A percentile compares a stretch with the other conserved stretches of the same genome.
These are phyloP conservation scores for Cucumis melo DNA, from an alignment of 306 rosid genomes.

Conservation along the genomic window DNA sequence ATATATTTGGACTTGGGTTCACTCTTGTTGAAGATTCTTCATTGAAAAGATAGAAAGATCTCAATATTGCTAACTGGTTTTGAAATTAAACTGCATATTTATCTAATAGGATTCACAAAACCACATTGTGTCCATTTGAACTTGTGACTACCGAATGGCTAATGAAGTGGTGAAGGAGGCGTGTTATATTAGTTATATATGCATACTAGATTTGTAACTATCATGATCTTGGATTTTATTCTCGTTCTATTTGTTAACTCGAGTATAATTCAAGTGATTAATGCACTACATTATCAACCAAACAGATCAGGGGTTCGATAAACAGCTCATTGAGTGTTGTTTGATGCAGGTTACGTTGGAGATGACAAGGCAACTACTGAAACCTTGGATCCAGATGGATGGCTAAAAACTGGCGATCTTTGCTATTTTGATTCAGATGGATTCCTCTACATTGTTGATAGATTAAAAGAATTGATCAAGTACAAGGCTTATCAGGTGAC, in stretches of 20 bases:
- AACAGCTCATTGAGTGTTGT: not conserved
- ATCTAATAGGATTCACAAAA: no score
- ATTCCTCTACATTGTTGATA: constrained; percentile 63
- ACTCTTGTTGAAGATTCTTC: no score
- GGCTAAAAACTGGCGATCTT: constrained; percentile 94
- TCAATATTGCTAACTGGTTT: no score
- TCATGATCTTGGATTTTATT: not conserved
- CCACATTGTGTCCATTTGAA: not conserved
- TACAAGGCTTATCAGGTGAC: constrained; percentile 88
- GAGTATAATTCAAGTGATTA: not conserved
- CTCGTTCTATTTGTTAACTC: not conserved
- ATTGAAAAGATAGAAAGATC: no score
- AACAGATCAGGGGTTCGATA: not conserved
- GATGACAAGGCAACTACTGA: constrained; percentile 69
- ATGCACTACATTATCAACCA: not conserved
- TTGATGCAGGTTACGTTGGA: not conserved
- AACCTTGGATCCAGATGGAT: constrained; percentile 69
- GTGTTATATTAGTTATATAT: no score
- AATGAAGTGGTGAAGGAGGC: not conserved
- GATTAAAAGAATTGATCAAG: constrained; percentile 85
- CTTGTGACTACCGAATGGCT: not conserved
- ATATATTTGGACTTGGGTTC: not conserved
- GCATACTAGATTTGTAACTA: not conserved
- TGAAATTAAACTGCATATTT: no score
- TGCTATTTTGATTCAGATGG: constrained; percentile 82